Evolutionary conservation across 352 stramenopile species (phyloP).

Genomic region (Globisporangium cystogenes): DNA sequence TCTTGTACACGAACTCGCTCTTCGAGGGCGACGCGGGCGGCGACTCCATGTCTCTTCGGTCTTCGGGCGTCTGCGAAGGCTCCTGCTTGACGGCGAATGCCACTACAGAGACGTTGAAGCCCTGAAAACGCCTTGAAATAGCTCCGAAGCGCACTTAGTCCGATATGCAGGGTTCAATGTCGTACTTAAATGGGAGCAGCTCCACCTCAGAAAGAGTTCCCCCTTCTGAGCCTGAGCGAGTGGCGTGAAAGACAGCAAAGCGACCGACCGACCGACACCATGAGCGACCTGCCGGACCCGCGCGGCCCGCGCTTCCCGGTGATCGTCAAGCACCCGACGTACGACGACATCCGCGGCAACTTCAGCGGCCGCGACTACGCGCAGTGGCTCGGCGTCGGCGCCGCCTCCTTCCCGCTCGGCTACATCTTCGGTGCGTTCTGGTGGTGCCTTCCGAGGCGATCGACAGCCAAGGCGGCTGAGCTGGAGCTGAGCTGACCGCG

Average conservation of each 20-base stretch:
- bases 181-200: no score
- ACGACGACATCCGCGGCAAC: conserved; percentile 64
- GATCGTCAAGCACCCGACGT: conserved; percentile 76
- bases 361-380: conserved; percentile 62
- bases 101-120: background rate
- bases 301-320: conserved; percentile 62
- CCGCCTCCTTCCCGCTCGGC: conserved; percentile 63
- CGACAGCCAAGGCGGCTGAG: no score
- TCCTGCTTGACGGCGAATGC: no score
- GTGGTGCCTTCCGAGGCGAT: background rate
- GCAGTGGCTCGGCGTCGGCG: conserved; percentile 49
- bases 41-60: conserved; percentile 12
- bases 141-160: no score
- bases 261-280: no score
- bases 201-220: no score
- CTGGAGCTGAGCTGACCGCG: no score
- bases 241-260: background rate
- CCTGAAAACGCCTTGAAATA: no score
- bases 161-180: no score
- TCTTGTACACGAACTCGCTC: conserved; percentile 47
- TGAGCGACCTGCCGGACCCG: conserved; percentile 56
- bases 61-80: background rate
- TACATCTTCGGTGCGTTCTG: conserved; percentile 64
- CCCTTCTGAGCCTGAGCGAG: no score
- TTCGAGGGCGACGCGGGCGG: conserved; percentile 34